These are phyloP conservation scores for Capsicum pubescens DNA, from an alignment of 257 asterid genomes.

Conservation along the genomic window DNA sequence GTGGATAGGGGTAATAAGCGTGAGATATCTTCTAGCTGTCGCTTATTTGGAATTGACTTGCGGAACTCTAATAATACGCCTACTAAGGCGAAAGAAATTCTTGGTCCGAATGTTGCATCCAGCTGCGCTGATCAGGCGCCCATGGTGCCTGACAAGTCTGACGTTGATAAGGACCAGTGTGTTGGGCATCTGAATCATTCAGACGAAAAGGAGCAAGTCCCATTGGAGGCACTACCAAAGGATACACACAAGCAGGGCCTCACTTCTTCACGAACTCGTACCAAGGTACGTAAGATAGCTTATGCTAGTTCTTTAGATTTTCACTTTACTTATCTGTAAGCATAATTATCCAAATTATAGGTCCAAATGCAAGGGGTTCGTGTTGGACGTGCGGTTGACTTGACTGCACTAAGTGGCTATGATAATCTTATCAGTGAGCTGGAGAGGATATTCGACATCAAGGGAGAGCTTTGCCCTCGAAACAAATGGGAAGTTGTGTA, in stretches of 20 bases:
- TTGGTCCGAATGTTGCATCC: constrained; percentile 25
- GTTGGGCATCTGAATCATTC: constrained; percentile 41
- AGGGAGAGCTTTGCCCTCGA: constrained; percentile 70
- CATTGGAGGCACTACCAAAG: constrained; percentile 39
- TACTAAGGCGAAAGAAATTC: constrained; percentile 39
- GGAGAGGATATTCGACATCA: constrained; percentile 66
- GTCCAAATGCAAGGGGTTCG: constrained; percentile 89
- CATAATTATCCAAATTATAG: constrained; percentile 38
- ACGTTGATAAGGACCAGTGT: constrained; percentile 38
- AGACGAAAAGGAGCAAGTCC: constrained; percentile 45
- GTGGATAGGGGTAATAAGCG: constrained; percentile 43
- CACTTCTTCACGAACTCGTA: constrained; percentile 70
- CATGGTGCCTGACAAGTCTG: constrained; percentile 28
- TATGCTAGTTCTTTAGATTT: neutral
- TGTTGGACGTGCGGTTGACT: constrained; percentile 83
- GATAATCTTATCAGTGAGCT: constrained; percentile 63
- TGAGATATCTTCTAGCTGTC: constrained; percentile 52
- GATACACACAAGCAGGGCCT: constrained; percentile 49
- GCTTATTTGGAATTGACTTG: constrained; percentile 79
- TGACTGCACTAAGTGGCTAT: constrained; percentile 59
- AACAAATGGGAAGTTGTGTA: constrained; percentile 76
- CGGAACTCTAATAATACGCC: constrained; percentile 45
- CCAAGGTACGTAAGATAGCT: constrained; percentile 53
- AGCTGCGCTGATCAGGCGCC: constrained; percentile 25
- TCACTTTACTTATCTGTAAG: constrained; percentile 15